These are phyloP conservation scores for Penicillium coffeae DNA, from an alignment of 495 filamentous ascomycete genomes.

Conservation along the genomic window DNA sequence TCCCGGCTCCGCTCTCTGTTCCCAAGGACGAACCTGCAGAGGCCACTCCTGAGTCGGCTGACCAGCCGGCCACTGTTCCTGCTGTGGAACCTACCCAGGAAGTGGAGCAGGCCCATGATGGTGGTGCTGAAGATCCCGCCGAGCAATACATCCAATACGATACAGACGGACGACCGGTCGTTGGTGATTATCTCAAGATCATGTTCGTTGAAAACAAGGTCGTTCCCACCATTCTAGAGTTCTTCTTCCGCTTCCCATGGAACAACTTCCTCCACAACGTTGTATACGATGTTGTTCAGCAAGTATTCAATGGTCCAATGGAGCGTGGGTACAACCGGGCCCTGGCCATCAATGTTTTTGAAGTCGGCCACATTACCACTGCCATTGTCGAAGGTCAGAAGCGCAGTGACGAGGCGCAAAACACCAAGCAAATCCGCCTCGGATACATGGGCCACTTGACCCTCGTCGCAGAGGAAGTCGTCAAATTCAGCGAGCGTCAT, in stretches of 20 bases:
- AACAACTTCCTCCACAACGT: conserved; percentile 99
- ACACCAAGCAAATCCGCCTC: conserved; percentile 78
- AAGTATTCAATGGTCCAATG: conserved; percentile 99
- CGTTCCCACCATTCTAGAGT: conserved; percentile 92
- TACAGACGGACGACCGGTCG: conserved; percentile 73
- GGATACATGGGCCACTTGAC: conserved; percentile 99
- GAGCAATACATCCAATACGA: conserved; percentile 54
- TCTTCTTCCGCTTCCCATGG: conserved; percentile 99
- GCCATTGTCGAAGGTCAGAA: conserved; percentile 87
- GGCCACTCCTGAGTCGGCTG: conserved; percentile 12
- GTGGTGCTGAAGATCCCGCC: conserved; percentile 33
- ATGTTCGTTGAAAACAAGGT: conserved; percentile 93
- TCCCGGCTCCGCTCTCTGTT: conserved; percentile 63
- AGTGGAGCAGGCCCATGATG: conserved; percentile 14
- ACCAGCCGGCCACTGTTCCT: conserved; percentile 22
- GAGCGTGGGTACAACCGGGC: conserved; percentile 90
- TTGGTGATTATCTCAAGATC: conserved; percentile 96
- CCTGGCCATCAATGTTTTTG: conserved; percentile 90
- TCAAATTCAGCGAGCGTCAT: conserved; percentile 95
- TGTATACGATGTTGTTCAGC: conserved; percentile 97
- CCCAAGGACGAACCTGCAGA: conserved; percentile 22
- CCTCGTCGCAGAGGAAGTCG: conserved; percentile 95
- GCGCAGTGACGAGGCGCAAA: conserved; percentile 78
- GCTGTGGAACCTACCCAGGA: conserved; percentile 22
- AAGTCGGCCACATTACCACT: conserved; percentile 82